Base-by-base conservation (phyloP, 805 yeast genomes). In the Ogataea angusta region DNA sequence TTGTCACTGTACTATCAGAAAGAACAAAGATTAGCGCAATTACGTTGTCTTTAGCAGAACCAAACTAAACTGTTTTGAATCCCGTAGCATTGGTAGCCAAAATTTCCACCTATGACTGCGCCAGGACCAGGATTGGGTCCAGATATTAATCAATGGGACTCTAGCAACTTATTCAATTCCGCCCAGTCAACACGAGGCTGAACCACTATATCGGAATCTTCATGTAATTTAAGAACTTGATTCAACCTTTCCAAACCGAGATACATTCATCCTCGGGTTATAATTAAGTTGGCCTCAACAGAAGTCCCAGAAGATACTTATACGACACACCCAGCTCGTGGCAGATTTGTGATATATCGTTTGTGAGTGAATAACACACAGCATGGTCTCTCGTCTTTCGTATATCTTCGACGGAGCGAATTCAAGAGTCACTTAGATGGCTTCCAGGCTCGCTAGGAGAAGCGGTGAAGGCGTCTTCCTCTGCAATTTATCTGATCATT, bases 101-200 rank as follows among this genome's bases (percentile, higher is more conserved):
- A 69, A 83, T 81, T 81, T 2, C 95, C 95, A 27, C 87, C 85
- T 43, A 85, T 75, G 50, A 78, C 69, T 1, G 91, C 93, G 36
- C 88, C 87, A 14, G 91, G 88, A 30, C 87, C 90, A 0, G 69
- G 84, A 59, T 84, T 90, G 7, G 85, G 83, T 0, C 91, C 91
- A 55, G 83, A 81, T 58, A 85, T 59, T 17, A 80, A 59, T 1
- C 77, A 77, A 43, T 71, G 57, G 10, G 75, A 74, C 10, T 59
- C 60, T 34, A 80, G 52, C 42, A 60, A 69, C 31, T 78, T 82
- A 51, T 78, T 78, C 42, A 85, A 62, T 28, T 77, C 78, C 61
- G 75, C 81, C 90, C 93, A 85, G 6, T 82, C 85, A 12, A 85
- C 80, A 25, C 91, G 88, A 0, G 89, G 86, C 53, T 85, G 86